Base-by-base conservation (phyloP, 257 asterid species). In the Solanum corneliomulleri region DNA sequence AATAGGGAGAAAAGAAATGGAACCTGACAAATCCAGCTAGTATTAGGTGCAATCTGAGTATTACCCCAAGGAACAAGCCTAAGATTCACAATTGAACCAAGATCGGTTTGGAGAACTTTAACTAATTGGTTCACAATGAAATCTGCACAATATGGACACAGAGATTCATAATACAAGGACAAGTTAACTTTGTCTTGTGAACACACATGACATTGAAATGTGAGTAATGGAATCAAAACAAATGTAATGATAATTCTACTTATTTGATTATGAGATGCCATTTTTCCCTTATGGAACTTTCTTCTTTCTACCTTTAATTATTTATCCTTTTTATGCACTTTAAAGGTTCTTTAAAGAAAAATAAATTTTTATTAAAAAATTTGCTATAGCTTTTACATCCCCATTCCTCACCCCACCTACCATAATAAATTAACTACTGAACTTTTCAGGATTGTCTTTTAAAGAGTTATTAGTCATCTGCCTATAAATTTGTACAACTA, bases 61-160 rank as follows among this genome's bases (percentile, higher is more conserved):
- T 96, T 96, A 68, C 99, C 99, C 99, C 99, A 96, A 60, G 99
- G 99, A 78, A 96, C 87, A 14, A 96, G 92, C 89, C 96, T 91
- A 91, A 96, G 95, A 89, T 93, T 88, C 85, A 96, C 97, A 47
- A 94, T 80, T 89, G 91, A 88, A 89, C 89, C 80, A 86, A 96
- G 95, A 93, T 94, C 98, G 52, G 98, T 93, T 89, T 92, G 83
- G 33, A 96, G 93, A 74, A 95, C 82, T 91, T 92, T 94, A 70
- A 89, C 90, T 52, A 96, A 92, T 68, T 94, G 89, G 85, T 93
- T 92, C 69, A 94, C 98, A 12, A 95, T 96, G 95, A 96, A 96
- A 88, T 88, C 88, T 39, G 99, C 98, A 72, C 98, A 95, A n/a
- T 86, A 95, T 4, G 99, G 99, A 91, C 99, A 96, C 14, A 96